Conservation (phyloP, 257 asterid genomes). For the Solanum dulcamara region DNA sequence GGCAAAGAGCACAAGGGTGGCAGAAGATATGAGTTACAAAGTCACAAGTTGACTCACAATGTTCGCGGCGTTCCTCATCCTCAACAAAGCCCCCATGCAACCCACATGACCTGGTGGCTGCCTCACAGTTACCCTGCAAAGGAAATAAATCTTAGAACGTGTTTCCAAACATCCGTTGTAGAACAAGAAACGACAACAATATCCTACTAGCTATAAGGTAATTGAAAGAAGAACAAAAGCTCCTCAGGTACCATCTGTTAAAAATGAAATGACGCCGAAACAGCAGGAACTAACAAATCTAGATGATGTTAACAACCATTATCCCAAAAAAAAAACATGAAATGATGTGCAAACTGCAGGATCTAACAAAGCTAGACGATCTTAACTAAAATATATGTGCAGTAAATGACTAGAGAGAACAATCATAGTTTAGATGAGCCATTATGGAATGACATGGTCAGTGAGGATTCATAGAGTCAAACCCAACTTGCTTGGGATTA, state of each 20-base stretch:
- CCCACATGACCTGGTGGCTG: constrained; percentile 51
- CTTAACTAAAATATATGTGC: not conserved
- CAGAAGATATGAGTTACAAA: constrained; percentile 77
- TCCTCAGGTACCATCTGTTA: not conserved
- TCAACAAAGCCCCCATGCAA: constrained; percentile 49
- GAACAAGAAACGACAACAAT: not conserved
- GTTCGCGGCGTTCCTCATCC: constrained; percentile 74
- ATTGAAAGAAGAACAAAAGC: not conserved
- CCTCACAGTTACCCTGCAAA: constrained; percentile 85
- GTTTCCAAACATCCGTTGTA: not conserved
- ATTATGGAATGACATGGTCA: not conserved
- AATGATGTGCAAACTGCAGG: not conserved
- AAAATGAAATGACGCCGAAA: not conserved
- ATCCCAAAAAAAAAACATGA: not conserved
- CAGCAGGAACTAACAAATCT: not conserved
- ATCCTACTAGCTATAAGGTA: not conserved
- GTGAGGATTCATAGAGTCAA: not conserved
- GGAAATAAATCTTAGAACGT: not conserved
- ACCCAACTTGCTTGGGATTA: not conserved
- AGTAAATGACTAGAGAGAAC: not conserved
- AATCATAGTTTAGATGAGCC: not conserved
- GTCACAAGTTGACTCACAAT: constrained; percentile 79
- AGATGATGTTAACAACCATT: not conserved
- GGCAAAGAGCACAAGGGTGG: constrained; percentile 93
- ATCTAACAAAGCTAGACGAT: not conserved